phyloP scores from a whole-genome alignment of 306 rosid species.

The Cucurbita maxima region DNA sequence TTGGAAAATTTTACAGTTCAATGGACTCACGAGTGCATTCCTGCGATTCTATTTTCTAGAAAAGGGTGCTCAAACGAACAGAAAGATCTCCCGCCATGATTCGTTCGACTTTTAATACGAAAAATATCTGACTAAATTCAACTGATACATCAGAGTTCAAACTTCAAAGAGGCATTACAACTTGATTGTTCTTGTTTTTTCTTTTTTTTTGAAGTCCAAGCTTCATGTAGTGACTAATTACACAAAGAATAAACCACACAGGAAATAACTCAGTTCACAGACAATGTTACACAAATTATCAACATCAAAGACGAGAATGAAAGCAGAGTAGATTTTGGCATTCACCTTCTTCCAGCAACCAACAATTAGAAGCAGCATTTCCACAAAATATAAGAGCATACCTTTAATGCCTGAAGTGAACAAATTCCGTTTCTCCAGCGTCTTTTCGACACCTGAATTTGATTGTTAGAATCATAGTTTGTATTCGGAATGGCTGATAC shows the following conservation, averaged over 20 bases:
- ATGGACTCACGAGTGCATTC: neutral
- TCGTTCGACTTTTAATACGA: too few relatives aligned
- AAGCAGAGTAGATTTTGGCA: constrained; percentile 1
- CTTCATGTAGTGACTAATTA: constrained; percentile 11
- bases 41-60: too few relatives aligned
- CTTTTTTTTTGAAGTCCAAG: neutral
- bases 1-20: neutral
- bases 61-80: too few relatives aligned
- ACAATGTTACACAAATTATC: constrained; percentile 9
- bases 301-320: neutral
- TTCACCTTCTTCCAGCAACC: constrained; percentile 30
- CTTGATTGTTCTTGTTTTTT: neutral
- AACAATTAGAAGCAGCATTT: constrained; percentile 14
- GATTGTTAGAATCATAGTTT: neutral
- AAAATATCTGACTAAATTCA: too few relatives aligned
- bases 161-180: neutral
- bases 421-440: neutral
- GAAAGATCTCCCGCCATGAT: too few relatives aligned
- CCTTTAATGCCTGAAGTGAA: neutral
- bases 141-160: neutral
- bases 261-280: constrained; percentile 17
- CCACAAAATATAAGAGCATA: neutral
- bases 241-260: constrained; percentile 40
- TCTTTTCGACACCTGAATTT: neutral
- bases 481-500: neutral